Percentiles rank a stretch among this genome's conserved stretches.
Evolutionary conservation across 768 basidiomycete genomes (phyloP).

Genomic region (Cystofilobasidium bisporidii): DNA sequence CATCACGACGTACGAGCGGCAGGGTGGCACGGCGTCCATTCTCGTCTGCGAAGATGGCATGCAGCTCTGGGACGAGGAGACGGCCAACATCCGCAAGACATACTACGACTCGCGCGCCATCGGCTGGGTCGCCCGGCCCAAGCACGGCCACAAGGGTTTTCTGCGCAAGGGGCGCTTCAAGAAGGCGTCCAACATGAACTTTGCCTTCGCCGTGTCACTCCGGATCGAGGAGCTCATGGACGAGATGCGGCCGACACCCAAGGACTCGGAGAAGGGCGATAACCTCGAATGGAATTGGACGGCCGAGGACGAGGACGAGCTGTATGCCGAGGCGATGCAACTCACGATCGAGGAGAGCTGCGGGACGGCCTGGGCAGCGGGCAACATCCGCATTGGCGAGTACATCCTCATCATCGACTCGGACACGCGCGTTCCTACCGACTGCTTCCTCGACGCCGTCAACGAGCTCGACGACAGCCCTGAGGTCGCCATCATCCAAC

Average conservation of each 20-base stretch:
- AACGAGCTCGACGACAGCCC: constrained; percentile 71
- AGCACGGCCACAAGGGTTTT: constrained; percentile 41
- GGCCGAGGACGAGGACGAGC: constrained; percentile 55
- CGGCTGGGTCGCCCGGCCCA: constrained; percentile 71
- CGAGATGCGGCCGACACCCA: constrained; percentile 42
- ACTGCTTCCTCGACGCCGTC: constrained; percentile 82
- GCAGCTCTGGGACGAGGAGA: constrained; percentile 43
- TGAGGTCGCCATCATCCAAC: constrained; percentile 73
- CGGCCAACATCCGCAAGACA: constrained; percentile 54
- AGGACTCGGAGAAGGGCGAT: neutral
- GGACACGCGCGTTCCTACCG: constrained; percentile 37
- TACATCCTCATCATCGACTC: constrained; percentile 1
- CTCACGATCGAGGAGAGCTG: neutral
- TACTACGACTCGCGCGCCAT: constrained; percentile 65
- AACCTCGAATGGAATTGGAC: constrained; percentile 44
- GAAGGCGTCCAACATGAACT: constrained; percentile 83
- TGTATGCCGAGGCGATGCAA: constrained; percentile 55
- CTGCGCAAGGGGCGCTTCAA: constrained; percentile 77
- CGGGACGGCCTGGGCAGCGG: constrained; percentile 40
- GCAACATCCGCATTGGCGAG: constrained; percentile 50
- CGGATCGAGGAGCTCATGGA: constrained; percentile 49
- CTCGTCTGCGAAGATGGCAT: constrained; percentile 76
- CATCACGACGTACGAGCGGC: constrained; percentile 73
- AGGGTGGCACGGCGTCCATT: constrained; percentile 70
- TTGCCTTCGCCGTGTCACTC: constrained; percentile 57